Base-by-base conservation (phyloP, 768 basidiomycete species). In the Lyophyllum decastes region DNA sequence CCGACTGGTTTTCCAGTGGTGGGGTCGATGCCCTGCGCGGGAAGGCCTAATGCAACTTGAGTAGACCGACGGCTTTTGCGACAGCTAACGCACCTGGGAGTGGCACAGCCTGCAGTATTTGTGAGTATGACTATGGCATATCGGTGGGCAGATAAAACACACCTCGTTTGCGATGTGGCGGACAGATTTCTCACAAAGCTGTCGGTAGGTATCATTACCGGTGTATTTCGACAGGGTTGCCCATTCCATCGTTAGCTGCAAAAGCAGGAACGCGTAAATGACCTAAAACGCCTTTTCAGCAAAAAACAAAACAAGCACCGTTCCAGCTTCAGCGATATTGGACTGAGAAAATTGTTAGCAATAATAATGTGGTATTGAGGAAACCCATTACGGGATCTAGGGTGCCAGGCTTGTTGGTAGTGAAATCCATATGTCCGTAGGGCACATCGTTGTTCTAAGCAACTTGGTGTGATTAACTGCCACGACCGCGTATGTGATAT, bases 201-300 rank as follows among this genome's bases (percentile, higher is more conserved):
- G 61, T 11, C 74, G 71, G 64, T 89, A 90, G 0, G 82, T 90
- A 51, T 81, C 73, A 56, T 90, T 87, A 2, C 78, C 75, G 7
- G 85, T 87, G 65, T 82, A 76, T 56, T 84, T 73, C 44, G 84
- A 81, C 45, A 84, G 68, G 5, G 76, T 79, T 53, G 67, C 74
- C 79, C 84, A 87, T 66, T 89, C 88, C 17, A 89, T 62, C 1
- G 81, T 75, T 24, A 87, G 77, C 86, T 87, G 54, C 8, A 22
- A 16, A 41, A n/a, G n/a, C 6, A 19, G 16, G 40, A 41, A 47
- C 2, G 25, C 40, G 24, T 52, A 21, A 38, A 16, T 38, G 3
- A 48, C 22, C 11, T 19, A 8, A 54, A 16, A 25, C 40, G 43
- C 11, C 26, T 24, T 49, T 50, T 0, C 43, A 24, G 24, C 2